phyloP scores from a whole-genome alignment of 768 basidiomycete species.

The Agrocybe pediades region DNA sequence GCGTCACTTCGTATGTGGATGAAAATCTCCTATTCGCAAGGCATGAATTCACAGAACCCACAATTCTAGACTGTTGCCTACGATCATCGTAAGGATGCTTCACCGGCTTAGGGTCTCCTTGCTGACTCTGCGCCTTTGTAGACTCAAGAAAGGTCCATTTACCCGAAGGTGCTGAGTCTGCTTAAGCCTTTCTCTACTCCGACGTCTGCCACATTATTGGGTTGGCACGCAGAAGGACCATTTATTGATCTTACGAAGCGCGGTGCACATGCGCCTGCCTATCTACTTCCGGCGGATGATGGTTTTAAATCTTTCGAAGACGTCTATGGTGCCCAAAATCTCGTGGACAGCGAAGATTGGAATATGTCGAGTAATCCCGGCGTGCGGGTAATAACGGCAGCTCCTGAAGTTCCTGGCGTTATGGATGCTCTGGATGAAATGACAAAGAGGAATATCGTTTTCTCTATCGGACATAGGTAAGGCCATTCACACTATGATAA shows the following conservation, averaged over 20 bases:
- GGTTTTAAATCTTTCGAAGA: slow-evolving; percentile 71
- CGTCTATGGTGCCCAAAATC: slow-evolving; percentile 69
- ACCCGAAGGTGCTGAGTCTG: slow-evolving; percentile 68
- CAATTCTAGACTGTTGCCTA: slow-evolving; percentile 54
- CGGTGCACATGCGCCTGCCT: slow-evolving; percentile 77
- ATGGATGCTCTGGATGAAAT: slow-evolving; percentile 67
- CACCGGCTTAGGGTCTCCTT: not conserved
- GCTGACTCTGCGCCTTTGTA: slow-evolving; percentile 24
- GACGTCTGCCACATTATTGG: slow-evolving; percentile 71
- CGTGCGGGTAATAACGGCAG: slow-evolving; percentile 81
- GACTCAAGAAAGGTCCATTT: slow-evolving; percentile 79
- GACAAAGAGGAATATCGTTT: slow-evolving; percentile 64
- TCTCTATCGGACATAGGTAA: slow-evolving; percentile 91
- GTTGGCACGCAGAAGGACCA: slow-evolving; percentile 92
- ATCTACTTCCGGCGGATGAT: slow-evolving; percentile 62
- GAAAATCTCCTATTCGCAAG: not conserved
- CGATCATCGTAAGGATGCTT: slow-evolving; percentile 60
- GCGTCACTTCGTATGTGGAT: slow-evolving; percentile 76
- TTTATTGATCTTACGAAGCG: slow-evolving; percentile 83
- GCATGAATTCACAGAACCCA: slow-evolving; percentile 10
- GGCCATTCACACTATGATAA: slow-evolving; percentile 6
- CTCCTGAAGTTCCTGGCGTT: slow-evolving; percentile 86
- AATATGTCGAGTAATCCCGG: slow-evolving; percentile 53
- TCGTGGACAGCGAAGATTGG: slow-evolving; percentile 70
- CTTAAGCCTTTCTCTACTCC: slow-evolving; percentile 68